A percentile compares a stretch with the other conserved stretches of the same genome.
Evolutionary conservation across 73 alveolate species (phyloP).

Genomic region (Tetrahymena malaccensis): DNA sequence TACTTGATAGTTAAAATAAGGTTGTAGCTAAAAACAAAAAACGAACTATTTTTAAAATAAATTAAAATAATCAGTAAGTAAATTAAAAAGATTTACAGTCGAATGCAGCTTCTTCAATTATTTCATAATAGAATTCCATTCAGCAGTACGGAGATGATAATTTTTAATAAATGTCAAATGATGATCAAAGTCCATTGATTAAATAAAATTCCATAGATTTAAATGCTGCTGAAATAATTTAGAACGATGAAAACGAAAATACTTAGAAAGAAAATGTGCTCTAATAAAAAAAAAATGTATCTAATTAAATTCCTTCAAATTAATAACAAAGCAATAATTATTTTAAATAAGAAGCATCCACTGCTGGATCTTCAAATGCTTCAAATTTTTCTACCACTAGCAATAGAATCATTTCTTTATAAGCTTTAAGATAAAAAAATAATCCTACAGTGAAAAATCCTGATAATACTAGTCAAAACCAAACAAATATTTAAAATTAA

Average conservation of each 20-base stretch:
- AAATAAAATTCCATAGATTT: neutral
- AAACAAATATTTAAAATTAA: no score
- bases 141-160: neutral
- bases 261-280: neutral
- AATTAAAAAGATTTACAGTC: neutral
- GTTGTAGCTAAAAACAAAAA: neutral
- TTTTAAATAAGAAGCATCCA: neutral
- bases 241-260: neutral
- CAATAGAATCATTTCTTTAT: neutral
- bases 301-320: neutral
- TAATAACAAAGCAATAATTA: neutral
- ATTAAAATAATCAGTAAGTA: neutral
- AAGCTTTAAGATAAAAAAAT: neutral
- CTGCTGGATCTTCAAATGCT: neutral
- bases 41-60: neutral
- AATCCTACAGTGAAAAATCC: neutral
- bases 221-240: neutral
- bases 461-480: neutral
- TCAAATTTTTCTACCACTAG: neutral
- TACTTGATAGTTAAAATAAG: neutral
- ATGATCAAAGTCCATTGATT: neutral
- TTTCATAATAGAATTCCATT: neutral
- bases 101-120: neutral
- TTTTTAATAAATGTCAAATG: neutral
- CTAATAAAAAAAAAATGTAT: neutral